Conservation (phyloP, 177 flowering plant species). For the Telopea speciosissima region DNA sequence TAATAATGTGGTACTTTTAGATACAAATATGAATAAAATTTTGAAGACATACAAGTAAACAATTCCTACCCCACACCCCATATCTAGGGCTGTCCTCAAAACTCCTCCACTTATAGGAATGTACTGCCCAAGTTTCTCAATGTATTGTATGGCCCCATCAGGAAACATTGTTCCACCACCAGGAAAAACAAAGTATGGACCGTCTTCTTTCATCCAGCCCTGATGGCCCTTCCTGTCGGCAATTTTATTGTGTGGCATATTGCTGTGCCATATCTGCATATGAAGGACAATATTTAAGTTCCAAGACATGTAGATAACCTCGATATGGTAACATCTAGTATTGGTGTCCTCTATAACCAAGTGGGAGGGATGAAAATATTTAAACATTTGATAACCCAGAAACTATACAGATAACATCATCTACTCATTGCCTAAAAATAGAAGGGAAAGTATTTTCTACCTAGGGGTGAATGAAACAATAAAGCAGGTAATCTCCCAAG, state of each 20-base stretch:
- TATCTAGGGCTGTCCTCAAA: constrained; percentile 76
- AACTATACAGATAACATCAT: background rate
- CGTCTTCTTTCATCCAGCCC: constrained; percentile 81
- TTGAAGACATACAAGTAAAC: background rate
- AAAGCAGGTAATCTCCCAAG: background rate
- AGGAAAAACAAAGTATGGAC: constrained; percentile 62
- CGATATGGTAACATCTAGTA: background rate
- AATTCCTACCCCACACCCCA: constrained; percentile 80
- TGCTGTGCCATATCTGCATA: constrained; percentile 71
- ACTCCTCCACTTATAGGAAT: constrained; percentile 53
- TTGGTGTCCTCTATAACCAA: background rate
- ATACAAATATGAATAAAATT: background rate
- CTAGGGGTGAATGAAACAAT: background rate
- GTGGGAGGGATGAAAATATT: background rate
- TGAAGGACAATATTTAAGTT: background rate
- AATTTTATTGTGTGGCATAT: constrained; percentile 77
- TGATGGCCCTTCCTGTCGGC: constrained; percentile 83
- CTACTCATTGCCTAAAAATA: background rate
- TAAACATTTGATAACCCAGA: background rate
- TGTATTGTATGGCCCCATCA: constrained; percentile 64
- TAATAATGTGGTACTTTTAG: background rate
- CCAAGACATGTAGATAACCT: background rate
- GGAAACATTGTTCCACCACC: constrained; percentile 92
- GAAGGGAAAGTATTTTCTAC: background rate
- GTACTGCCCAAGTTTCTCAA: constrained; percentile 64